A percentile compares a stretch with the other conserved stretches of the same genome.
Conservation (phyloP, 208 protist genomes). For the Leishmania major region DNA sequence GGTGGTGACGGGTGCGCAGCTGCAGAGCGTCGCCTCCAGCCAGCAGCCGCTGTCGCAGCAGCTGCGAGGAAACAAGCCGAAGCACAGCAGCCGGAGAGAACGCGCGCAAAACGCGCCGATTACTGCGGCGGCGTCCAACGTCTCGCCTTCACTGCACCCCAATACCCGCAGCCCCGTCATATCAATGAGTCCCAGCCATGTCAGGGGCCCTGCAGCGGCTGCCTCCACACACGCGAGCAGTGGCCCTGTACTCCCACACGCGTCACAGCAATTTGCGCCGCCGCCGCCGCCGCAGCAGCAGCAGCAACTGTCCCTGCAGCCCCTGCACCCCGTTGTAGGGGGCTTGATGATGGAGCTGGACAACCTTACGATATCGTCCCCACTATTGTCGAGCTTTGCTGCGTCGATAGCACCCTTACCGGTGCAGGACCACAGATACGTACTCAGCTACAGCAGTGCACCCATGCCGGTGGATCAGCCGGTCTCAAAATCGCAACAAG, state of each 20-base stretch:
- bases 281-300: background rate
- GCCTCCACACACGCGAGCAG: background rate
- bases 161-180: background rate
- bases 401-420: background rate
- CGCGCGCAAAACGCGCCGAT: background rate
- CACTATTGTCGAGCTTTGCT: background rate
- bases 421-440: background rate
- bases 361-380: constrained; percentile 8
- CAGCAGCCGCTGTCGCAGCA: background rate
- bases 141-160: background rate
- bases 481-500: background rate
- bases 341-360: constrained; percentile 28
- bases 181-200: background rate
- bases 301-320: background rate
- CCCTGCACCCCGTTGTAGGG: background rate
- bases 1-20: background rate
- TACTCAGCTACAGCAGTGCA: background rate
- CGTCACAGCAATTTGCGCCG: background rate
- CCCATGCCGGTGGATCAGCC: background rate
- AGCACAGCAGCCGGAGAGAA: constrained; percentile 6
- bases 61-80: background rate
- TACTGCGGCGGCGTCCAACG: background rate
- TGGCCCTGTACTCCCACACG: constrained; percentile 11
- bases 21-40: background rate
- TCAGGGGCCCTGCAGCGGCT: background rate